phyloP scores from a whole-genome alignment of 371 early-diverging fungal species.

The Saksenaea oblongispora region DNA sequence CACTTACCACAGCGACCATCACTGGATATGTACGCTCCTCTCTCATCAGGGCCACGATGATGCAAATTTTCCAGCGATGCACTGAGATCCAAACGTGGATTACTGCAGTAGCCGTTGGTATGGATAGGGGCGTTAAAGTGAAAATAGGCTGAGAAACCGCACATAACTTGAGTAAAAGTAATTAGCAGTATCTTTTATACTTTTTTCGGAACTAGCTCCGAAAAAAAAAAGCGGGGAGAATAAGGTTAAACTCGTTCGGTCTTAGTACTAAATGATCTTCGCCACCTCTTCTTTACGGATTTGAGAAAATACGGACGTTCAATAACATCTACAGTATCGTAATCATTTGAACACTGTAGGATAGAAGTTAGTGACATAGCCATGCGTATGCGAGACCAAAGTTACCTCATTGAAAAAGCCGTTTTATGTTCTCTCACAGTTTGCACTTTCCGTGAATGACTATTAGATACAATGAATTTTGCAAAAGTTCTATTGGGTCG shows the following conservation, averaged over 20 bases:
- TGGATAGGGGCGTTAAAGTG: slow-evolving; percentile 10
- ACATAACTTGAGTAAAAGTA: slow-evolving; percentile 6
- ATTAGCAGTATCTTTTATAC: not conserved
- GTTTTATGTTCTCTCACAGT: no score
- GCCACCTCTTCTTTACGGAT: not conserved
- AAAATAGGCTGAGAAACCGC: slow-evolving; percentile 25
- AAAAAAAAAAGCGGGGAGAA: not conserved
- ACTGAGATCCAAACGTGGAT: not conserved
- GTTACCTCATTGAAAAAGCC: no score
- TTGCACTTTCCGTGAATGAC: no score
- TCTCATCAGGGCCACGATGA: not conserved
- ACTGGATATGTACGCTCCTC: not conserved
- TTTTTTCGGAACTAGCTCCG: not conserved
- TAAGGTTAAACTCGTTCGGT: no score
- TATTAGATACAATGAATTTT: no score
- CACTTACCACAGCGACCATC: not conserved
- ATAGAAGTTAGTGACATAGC: no score
- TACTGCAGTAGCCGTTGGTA: no score
- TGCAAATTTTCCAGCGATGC: not conserved
- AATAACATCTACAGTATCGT: no score
- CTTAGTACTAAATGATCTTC: not conserved
- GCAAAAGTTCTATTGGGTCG: no score
- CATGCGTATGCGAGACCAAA: no score
- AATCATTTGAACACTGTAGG: no score
- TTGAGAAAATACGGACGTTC: not conserved